These are phyloP conservation scores for Beauveria scarabaeidicola DNA, from an alignment of 2,329 filamentous ascomycete species.

Conservation along the genomic window DNA sequence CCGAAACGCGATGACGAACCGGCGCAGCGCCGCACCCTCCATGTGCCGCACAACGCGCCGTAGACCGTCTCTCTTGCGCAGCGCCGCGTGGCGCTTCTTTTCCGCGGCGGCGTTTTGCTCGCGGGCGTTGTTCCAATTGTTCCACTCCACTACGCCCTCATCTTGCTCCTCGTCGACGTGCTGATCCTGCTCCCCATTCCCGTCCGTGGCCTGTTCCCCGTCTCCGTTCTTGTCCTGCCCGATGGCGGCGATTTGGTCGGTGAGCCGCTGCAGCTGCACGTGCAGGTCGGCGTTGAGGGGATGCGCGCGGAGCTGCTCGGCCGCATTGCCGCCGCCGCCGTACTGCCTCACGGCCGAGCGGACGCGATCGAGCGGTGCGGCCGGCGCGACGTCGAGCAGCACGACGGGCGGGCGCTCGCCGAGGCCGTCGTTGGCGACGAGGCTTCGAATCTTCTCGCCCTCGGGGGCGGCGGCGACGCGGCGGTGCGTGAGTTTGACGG, in stretches of 20 bases:
- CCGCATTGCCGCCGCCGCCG: conserved; percentile 17
- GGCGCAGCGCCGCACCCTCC: conserved; percentile 8
- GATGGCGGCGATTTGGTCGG: background rate
- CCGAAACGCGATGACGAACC: conserved; percentile 27
- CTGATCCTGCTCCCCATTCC: background rate
- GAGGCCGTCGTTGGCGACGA: conserved; percentile 17
- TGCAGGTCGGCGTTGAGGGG: conserved; percentile 10
- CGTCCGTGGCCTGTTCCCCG: no score
- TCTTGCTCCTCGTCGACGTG: background rate
- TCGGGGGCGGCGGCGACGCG: conserved; percentile 20
- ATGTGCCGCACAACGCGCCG: conserved; percentile 1
- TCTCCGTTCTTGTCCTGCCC: background rate
- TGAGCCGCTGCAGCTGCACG: background rate
- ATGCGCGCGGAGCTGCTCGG: conserved; percentile 8
- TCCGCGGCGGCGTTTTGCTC: no score
- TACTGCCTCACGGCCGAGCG: conserved; percentile 33
- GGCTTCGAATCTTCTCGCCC: conserved; percentile 17
- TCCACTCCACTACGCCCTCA: background rate
- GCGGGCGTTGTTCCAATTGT: no score
- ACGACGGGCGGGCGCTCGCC: conserved; percentile 22
- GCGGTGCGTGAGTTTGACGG: conserved; percentile 12
- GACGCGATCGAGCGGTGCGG: conserved; percentile 25
- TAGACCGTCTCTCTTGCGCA: background rate
- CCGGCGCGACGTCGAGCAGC: conserved; percentile 23
- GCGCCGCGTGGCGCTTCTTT: background rate